Evolutionary conservation across 164 flowering plant species (phyloP).

Genomic region (Vitis rupestris): DNA sequence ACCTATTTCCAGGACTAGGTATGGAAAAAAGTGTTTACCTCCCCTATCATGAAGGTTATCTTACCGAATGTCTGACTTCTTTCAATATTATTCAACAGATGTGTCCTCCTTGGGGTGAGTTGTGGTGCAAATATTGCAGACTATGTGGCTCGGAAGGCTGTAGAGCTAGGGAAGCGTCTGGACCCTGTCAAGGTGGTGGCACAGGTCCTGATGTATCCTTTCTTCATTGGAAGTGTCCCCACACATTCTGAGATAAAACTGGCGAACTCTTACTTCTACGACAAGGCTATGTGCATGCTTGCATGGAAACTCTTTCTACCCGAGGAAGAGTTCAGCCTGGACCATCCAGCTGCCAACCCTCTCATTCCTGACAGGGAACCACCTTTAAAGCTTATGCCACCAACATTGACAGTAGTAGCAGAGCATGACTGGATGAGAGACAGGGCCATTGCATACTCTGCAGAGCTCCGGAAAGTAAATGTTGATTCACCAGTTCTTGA

Average conservation of each 20-base stretch:
- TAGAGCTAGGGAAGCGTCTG: constrained; percentile 54
- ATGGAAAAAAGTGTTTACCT: too few species aligned
- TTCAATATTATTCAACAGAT: constrained; percentile 39
- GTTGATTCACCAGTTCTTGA: constrained; percentile 79
- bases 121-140: constrained; percentile 80
- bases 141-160: constrained; percentile 63
- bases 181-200: constrained; percentile 82
- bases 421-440: constrained; percentile 86
- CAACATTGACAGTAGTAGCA: constrained; percentile 70
- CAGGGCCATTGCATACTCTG: constrained; percentile 75
- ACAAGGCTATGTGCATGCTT: constrained; percentile 66
- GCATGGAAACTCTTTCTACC: constrained; percentile 76
- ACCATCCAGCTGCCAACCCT: constrained; percentile 78
- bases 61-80: neutral
- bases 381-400: constrained; percentile 67
- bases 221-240: constrained; percentile 65
- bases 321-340: constrained; percentile 58
- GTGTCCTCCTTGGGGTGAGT: constrained; percentile 81
- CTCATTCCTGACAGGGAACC: constrained; percentile 51
- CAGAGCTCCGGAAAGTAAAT: constrained; percentile 68
- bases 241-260: constrained; percentile 70
- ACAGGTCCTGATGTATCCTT: constrained; percentile 74
- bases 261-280: constrained; percentile 74
- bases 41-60: too few species aligned
- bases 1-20: too few species aligned